Base-by-base conservation (phyloP, 2,329 filamentous ascomycete species). In the Pestalotiopsis sp. region DNA sequence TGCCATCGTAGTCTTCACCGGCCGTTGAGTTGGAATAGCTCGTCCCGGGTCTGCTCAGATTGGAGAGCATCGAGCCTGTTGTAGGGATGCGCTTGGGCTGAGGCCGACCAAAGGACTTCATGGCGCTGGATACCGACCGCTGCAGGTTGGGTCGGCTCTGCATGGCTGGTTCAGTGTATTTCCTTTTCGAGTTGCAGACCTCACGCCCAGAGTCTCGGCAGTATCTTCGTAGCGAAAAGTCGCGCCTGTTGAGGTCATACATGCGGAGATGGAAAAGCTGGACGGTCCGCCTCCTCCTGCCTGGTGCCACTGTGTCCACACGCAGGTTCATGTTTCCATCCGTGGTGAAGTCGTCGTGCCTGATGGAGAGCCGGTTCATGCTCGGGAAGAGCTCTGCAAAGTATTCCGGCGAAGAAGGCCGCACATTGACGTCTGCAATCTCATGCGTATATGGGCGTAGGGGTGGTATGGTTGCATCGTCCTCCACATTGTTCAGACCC, bases 291-390 rank as follows among this genome's bases (percentile, higher is more conserved):
- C 90, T 89, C 71, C 90, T 88, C 72, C 88, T 88, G 56, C 87
- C 87, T 31, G 87, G 86, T 60, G 93, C 88, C 71, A 92, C 85
- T 5, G 93, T 95, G 78, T 97, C 95, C 69, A 98, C 87, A 39
- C 95, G 91, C 68, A 99, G 86, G 78, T 98, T 98, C 94, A 98
- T 97, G 84, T 98, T 97, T 45, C 95, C 95, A 78, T 99, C 95
- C 4, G 91, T 82, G 0, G 94, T 96, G 63, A 93, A 90, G 80
- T 98, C 94, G 78, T 98, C 96, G 78, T 98, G 95, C 36, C 92
- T 90, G 76, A 99, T 94, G 45, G 89, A 89, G 66, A 98, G 83
- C 68, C 93, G 89, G 78, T 94, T 90, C 73, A 91, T 87, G 9
- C 95, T 97, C 12, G 96, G 95, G 79, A 98, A 99, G 66, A 97